Evolutionary conservation across 2,329 filamentous ascomycete species (phyloP), one percentile per base, ranked within the genome.

Genomic region (Pleurostoma richardsiae): DNA sequence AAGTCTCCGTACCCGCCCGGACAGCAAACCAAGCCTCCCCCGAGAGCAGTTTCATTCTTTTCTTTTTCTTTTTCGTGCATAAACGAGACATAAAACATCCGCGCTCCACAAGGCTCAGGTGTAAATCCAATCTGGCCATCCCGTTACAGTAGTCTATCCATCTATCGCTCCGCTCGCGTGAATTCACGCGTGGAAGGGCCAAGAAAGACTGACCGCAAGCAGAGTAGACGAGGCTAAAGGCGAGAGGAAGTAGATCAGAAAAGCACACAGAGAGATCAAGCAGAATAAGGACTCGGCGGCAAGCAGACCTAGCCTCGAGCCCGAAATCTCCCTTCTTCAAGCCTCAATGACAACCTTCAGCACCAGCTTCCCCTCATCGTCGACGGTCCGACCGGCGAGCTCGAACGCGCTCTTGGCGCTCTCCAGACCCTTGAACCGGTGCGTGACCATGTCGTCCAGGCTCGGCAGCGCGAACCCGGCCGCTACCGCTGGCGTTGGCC

Each of bases 381-480:
- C 86, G 36, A 77, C 74, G 0, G 84, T 88, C 57, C 80, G 79
- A 10, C 80, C 77, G 3, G 86, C 86, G 59, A 89, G 76, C 56
- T 86, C 81, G 59, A 90, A 89, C 2, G 85, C 86, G 40, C 75
- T 70, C 47, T 76, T 74, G 5, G 80, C 82, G 30, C 76, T 72
- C 10, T 75, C 78, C 1, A 90, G 68, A 1, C 86, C 85, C 51
- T 76, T 78, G 63, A 83, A 86, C 5, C 80, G 76, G 63, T 90
- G 86, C 4, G 86, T 90, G n/a, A 90, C 79, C 71, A 90, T 77
- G 57, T 83, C 79, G 42, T 84, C 79, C 47, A 90, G 76, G 52
- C 77, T 79, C 0, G 85, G 85, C 26, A 86, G 69, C 5, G 70
- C 68, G 6, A 70, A 66, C 53, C 71, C 56, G 36, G 62, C 64